phyloP scores from a whole-genome alignment of 176 grass and related monocot species.

The Zizania latifolia region DNA sequence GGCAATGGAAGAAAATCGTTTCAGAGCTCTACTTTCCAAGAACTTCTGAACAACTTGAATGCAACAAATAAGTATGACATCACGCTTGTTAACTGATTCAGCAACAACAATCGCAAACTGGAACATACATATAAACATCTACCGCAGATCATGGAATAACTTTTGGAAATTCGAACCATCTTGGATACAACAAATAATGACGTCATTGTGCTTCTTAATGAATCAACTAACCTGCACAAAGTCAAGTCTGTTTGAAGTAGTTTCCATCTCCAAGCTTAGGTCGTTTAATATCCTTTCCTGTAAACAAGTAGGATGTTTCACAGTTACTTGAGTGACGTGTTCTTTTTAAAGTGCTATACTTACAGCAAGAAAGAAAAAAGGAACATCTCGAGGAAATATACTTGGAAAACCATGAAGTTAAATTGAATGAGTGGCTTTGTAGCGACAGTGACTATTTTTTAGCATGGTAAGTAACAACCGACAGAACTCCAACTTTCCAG shows the following conservation, averaged over 20 bases:
- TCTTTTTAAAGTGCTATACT: not conserved
- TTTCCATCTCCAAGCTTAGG: constrained; percentile 86
- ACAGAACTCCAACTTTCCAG: not conserved
- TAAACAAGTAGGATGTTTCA: not conserved
- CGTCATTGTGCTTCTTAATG: not conserved
- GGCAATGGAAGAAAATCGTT: not conserved
- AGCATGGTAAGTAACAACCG: not conserved
- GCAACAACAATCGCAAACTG: not conserved
- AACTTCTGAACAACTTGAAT: not conserved
- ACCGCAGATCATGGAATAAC: not conserved
- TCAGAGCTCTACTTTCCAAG: not conserved
- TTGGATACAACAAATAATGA: not conserved
- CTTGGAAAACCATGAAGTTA: not conserved
- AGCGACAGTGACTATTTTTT: not conserved
- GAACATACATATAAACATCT: not conserved
- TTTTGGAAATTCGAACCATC: not conserved
- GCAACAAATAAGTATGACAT: not conserved
- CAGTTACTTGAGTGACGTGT: not conserved
- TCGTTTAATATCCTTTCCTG: constrained; percentile 94
- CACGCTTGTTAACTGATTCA: not conserved
- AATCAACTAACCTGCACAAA: constrained; percentile 64
- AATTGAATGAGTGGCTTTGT: not conserved
- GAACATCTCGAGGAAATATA: not conserved
- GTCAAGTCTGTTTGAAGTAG: constrained; percentile 89
- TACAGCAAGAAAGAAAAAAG: not conserved